Conservation (phyloP, 345 rosid genomes). For the Dipteronia dyeriana region DNA sequence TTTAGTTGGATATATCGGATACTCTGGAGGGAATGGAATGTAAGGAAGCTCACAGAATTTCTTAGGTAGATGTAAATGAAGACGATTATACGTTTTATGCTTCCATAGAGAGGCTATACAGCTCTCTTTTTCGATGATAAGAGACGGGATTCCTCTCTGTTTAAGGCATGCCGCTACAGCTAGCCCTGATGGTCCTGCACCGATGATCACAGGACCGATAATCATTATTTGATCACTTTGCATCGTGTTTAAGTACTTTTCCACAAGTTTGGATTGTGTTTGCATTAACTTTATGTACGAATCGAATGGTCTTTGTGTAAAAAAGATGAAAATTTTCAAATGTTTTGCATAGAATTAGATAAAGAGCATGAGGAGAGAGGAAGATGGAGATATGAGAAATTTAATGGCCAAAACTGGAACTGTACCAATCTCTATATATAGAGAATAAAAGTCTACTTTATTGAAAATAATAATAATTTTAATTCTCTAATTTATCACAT, state of each 20-base stretch:
- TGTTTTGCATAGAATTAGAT: background rate
- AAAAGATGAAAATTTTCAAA: background rate
- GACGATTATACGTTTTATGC: slow-evolving; percentile 46
- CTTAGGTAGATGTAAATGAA: slow-evolving; percentile 57
- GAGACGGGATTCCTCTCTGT: slow-evolving; percentile 42
- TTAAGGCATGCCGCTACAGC: slow-evolving; percentile 55
- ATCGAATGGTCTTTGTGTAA: background rate
- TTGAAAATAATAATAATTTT: background rate
- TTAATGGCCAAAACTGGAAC: background rate
- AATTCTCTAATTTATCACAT: background rate
- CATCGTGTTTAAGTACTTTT: background rate
- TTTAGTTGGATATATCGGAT: slow-evolving; percentile 52
- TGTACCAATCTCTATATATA: background rate
- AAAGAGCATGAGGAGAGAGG: background rate
- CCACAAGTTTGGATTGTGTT: background rate
- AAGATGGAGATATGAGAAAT: background rate
- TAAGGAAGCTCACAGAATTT: slow-evolving; percentile 51
- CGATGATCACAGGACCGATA: slow-evolving; percentile 45
- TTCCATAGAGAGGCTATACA: slow-evolving; percentile 60
- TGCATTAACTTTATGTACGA: background rate
- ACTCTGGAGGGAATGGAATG: slow-evolving; percentile 45
- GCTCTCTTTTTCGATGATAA: slow-evolving; percentile 50
- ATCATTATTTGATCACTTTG: slow-evolving; percentile 11
- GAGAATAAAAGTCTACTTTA: background rate
- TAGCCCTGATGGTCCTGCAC: slow-evolving; percentile 60